phyloP scores from a whole-genome alignment of 2,329 filamentous ascomycete genomes.

The Fusarium annulatum region DNA sequence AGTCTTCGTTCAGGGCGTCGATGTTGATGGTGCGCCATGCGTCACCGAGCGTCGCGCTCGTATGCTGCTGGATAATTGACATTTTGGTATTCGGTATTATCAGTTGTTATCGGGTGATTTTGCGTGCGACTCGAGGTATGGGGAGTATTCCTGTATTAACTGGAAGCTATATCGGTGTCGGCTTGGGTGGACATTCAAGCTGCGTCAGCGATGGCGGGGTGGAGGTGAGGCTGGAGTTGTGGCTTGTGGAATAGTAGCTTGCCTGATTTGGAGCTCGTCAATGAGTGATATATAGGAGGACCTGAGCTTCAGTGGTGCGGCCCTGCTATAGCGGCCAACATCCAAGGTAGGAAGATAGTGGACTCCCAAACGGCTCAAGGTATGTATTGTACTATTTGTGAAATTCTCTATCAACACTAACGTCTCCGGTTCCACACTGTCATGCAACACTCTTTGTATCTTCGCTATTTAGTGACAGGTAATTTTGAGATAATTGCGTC shows the following conservation, averaged over 20 bases:
- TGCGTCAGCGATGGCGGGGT: conserved; percentile 51
- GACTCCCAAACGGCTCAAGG: background rate
- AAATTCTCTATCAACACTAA: background rate
- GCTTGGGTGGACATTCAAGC: conserved; percentile 34
- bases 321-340: background rate
- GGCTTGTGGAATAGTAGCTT: conserved; percentile 19
- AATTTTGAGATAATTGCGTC: too few species aligned
- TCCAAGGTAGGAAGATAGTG: background rate
- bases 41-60: conserved; percentile 68
- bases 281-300: background rate
- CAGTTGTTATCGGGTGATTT: background rate
- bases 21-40: conserved; percentile 93
- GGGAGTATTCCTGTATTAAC: background rate
- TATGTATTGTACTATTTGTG: background rate
- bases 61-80: conserved; percentile 76
- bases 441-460: background rate
- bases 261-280: background rate
- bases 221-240: conserved; percentile 44
- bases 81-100: conserved; percentile 50
- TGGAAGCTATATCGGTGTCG: conserved; percentile 32
- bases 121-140: conserved; percentile 6
- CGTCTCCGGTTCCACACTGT: background rate
- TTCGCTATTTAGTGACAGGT: too few species aligned
- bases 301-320: background rate
- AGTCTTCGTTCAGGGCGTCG: conserved; percentile 90